Percentiles rank a stretch among this genome's conserved stretches.
These are phyloP conservation scores for Gynandropsis gynandra DNA, from an alignment of 345 rosid genomes.

Conservation along the genomic window DNA sequence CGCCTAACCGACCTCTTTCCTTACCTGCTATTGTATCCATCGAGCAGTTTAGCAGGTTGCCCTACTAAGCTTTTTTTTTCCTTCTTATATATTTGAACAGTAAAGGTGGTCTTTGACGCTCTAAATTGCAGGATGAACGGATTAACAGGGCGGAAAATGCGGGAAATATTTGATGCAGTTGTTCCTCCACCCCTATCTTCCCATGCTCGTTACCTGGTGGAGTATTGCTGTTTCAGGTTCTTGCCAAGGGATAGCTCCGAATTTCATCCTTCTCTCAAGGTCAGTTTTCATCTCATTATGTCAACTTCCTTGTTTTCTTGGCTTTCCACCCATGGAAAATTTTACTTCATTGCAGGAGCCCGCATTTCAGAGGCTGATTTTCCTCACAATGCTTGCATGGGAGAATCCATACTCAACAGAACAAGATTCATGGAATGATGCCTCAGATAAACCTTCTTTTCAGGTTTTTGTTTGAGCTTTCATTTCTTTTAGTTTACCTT, in stretches of 20 bases:
- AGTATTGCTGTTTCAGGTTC: conserved; percentile 91
- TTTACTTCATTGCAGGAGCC: conserved; percentile 48
- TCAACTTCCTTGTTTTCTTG: background rate
- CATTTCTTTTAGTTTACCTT: conserved; percentile 10
- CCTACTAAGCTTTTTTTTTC: too few relatives aligned
- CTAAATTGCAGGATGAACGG: conserved; percentile 88
- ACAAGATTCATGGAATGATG: conserved; percentile 22
- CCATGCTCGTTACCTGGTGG: conserved; percentile 72
- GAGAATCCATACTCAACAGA: conserved; percentile 58
- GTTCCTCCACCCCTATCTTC: conserved; percentile 49
- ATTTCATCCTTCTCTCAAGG: conserved; percentile 84
- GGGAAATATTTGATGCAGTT: conserved; percentile 73
- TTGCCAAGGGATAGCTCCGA: conserved; percentile 74
- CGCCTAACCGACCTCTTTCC: conserved; percentile 58
- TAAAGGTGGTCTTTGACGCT: conserved; percentile 25
- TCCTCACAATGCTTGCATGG: conserved; percentile 97
- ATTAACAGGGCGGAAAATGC: conserved; percentile 71
- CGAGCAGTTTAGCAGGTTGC: conserved; percentile 96
- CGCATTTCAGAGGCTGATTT: conserved; percentile 82
- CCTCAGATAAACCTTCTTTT: conserved; percentile 43
- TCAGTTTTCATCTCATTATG: conserved; percentile 22
- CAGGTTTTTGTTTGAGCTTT: conserved; percentile 39
- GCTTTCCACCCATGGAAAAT: conserved; percentile 2
- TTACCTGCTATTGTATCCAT: conserved; percentile 71
- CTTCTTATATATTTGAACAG: too few relatives aligned